phyloP scores from a whole-genome alignment of 1,284 basidiomycete genomes.

The Ganoderma boninense region DNA sequence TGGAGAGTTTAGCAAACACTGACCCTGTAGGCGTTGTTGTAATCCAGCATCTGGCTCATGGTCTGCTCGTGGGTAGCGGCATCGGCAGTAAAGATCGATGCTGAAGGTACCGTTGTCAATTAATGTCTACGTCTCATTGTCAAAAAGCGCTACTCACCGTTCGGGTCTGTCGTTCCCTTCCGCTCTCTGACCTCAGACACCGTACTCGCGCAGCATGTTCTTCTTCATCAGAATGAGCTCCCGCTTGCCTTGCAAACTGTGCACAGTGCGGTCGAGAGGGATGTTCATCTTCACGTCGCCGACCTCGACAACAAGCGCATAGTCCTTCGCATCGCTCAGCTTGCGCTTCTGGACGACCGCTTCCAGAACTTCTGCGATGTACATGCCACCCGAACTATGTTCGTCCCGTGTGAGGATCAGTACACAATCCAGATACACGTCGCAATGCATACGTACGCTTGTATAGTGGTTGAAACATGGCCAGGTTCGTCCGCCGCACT shows the following conservation, averaged over 20 bases:
- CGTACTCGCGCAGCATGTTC: conserved; percentile 76
- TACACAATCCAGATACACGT: background rate
- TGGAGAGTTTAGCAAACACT: conserved; percentile 21
- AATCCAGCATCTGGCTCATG: conserved; percentile 64
- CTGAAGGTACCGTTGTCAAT: conserved; percentile 49
- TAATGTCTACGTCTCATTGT: background rate
- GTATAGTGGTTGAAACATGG: conserved; percentile 87
- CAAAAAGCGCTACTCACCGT: conserved; percentile 64
- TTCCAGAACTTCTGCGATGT: conserved; percentile 95
- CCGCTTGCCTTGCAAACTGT: conserved; percentile 87
- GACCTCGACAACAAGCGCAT: conserved; percentile 75
- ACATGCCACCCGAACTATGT: conserved; percentile 89
- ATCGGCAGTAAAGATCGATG: conserved; percentile 90
- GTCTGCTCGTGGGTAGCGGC: conserved; percentile 78
- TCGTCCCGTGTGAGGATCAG: conserved; percentile 8
- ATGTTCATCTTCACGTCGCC: conserved; percentile 85
- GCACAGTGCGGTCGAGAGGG: conserved; percentile 95
- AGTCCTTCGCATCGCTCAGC: conserved; percentile 79
- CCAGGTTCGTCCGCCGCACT: conserved; percentile 78
- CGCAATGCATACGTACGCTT: conserved; percentile 67
- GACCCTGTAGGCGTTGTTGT: conserved; percentile 85
- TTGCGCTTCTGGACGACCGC: conserved; percentile 81
- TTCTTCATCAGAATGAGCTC: conserved; percentile 88
- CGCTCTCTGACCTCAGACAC: conserved; percentile 68
- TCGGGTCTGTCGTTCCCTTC: conserved; percentile 85